These are phyloP conservation scores for Bondarzewia mesenterica DNA, from an alignment of 1,284 basidiomycete genomes.

Conservation along the genomic window DNA sequence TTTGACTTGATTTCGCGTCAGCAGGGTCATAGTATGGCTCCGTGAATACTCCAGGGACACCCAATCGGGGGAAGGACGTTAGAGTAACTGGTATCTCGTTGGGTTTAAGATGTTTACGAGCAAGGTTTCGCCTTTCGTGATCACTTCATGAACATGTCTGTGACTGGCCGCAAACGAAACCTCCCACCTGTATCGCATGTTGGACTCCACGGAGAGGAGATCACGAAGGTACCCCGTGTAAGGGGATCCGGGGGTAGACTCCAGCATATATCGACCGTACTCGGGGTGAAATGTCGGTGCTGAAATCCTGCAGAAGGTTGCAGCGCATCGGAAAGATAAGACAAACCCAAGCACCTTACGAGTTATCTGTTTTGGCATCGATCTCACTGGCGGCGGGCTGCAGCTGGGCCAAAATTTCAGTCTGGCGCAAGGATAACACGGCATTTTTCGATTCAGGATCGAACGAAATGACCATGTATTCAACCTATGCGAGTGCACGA, in stretches of 20 bases:
- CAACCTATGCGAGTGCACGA: conserved; percentile 53
- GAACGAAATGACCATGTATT: conserved; percentile 93
- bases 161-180: background rate
- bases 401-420: conserved; percentile 87
- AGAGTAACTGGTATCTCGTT: conserved; percentile 91
- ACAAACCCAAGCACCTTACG: conserved; percentile 37
- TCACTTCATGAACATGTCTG: background rate
- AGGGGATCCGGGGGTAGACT: conserved; percentile 93
- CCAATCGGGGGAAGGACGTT: conserved; percentile 93
- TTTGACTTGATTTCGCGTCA: conserved; percentile 77
- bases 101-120: conserved; percentile 73
- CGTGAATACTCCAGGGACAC: conserved; percentile 84
- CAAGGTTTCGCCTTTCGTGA: conserved; percentile 60
- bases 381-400: conserved; percentile 63
- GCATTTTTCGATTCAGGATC: conserved; percentile 78
- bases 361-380: conserved; percentile 47
- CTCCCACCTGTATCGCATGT: conserved; percentile 84
- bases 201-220: conserved; percentile 82
- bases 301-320: conserved; percentile 40
- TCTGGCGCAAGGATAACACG: conserved; percentile 85
- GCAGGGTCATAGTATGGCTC: conserved; percentile 80
- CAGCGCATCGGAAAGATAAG: background rate
- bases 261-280: conserved; percentile 98
- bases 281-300: conserved; percentile 97
- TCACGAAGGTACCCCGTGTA: conserved; percentile 85